Percentiles rank a stretch among this genome's conserved stretches.
These are phyloP conservation scores for Penicillium hesseltinei DNA, from an alignment of 2,329 filamentous ascomycete species.

Conservation along the genomic window DNA sequence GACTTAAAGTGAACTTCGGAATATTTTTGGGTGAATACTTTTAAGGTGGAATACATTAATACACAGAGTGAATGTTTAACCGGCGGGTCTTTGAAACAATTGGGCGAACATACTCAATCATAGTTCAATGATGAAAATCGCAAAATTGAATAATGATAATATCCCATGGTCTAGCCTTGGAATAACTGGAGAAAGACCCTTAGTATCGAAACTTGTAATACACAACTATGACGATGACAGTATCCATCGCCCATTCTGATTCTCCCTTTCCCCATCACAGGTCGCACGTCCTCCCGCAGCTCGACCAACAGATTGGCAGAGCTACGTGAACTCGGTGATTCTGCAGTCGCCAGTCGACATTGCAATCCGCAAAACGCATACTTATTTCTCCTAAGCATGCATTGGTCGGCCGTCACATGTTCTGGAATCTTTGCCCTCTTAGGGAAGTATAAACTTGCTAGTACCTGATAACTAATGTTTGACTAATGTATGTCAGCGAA, in stretches of 20 bases:
- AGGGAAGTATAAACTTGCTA: not conserved
- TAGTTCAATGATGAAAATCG: not conserved
- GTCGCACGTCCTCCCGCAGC: constrained; percentile 10
- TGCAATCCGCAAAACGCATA: constrained; percentile 16
- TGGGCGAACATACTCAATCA: not conserved
- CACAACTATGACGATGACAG: not conserved
- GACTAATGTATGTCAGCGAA: constrained; percentile 7
- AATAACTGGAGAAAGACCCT: not conserved
- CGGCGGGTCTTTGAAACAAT: not conserved
- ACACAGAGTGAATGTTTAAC: not conserved
- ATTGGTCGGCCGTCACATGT: constrained; percentile 20
- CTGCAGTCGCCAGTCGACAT: constrained; percentile 23
- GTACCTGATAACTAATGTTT: not conserved
- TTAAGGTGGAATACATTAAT: not conserved
- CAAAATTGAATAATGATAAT: not conserved
- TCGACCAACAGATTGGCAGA: constrained; percentile 9
- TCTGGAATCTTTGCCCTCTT: not conserved
- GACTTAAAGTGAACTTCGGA: not conserved
- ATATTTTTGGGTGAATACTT: not conserved
- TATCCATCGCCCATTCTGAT: not conserved
- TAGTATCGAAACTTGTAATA: not conserved
- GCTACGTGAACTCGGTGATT: constrained; percentile 15
- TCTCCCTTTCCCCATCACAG: not conserved
- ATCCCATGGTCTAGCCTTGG: not conserved
- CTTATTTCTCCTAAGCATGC: constrained; percentile 3